Percentiles rank a stretch among this genome's conserved stretches.
Conservation (phyloP, 2,329 filamentous ascomycete species). For the Colletotrichum caudatum region DNA sequence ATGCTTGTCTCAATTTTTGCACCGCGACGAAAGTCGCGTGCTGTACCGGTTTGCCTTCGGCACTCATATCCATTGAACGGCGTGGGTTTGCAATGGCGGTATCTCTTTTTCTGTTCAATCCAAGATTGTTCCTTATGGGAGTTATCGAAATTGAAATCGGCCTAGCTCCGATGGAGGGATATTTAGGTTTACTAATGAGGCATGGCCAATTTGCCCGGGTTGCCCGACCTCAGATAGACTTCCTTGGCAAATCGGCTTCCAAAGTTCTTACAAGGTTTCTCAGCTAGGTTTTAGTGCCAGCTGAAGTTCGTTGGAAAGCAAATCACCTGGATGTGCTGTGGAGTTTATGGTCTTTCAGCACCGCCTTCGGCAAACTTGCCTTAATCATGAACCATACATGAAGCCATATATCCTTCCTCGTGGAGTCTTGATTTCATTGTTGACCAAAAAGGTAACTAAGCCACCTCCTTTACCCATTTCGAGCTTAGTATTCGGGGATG, state of each 20-base stretch:
- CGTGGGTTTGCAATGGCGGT: too few species aligned
- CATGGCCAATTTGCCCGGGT: not conserved
- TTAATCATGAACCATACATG: too few species aligned
- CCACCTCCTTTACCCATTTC: not conserved
- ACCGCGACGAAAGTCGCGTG: not conserved
- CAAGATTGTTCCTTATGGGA: not conserved
- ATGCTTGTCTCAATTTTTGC: not conserved
- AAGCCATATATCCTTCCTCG: not conserved
- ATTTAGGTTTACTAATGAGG: conserved; percentile 14
- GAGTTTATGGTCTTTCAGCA: not conserved
- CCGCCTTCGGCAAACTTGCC: not conserved
- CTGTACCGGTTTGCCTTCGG: too few species aligned
- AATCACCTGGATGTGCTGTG: too few species aligned
- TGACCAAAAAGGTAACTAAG: not conserved
- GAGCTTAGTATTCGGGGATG: not conserved
- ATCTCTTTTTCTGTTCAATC: not conserved
- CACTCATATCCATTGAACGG: not conserved
- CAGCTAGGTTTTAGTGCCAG: conserved; percentile 21
- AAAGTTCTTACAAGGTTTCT: not conserved
- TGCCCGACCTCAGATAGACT: not conserved
- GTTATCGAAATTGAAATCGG: conserved; percentile 9
- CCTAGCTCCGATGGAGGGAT: not conserved
- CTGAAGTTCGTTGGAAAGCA: conserved; percentile 3
- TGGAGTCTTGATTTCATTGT: not conserved
- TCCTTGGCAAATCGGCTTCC: not conserved